Conservation (phyloP, 352 stramenopile genomes). For the Halophytophthora polymorphica region DNA sequence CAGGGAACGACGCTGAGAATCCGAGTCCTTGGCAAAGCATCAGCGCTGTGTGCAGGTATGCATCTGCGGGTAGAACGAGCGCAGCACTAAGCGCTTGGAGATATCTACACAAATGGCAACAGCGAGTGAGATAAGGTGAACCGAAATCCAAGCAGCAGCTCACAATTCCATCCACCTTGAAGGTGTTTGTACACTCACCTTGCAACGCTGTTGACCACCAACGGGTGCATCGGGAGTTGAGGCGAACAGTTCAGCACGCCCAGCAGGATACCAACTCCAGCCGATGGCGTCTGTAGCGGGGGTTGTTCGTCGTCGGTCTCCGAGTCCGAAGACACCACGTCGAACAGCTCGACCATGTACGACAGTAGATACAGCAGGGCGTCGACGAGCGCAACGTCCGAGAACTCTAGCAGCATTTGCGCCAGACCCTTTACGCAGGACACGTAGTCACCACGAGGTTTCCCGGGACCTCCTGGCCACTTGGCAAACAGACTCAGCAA, state of each 20-base stretch:
- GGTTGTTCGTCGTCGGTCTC: slow-evolving; percentile 44
- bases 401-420: slow-evolving; percentile 42
- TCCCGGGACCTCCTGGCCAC: slow-evolving; percentile 49
- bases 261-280: slow-evolving; percentile 57
- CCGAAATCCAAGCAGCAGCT: neutral
- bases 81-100: slow-evolving; percentile 53
- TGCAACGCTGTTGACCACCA: slow-evolving; percentile 54
- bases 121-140: slow-evolving; percentile 7
- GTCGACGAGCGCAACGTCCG: slow-evolving; percentile 58
- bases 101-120: slow-evolving; percentile 38
- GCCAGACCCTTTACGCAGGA: slow-evolving; percentile 63
- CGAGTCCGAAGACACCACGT: slow-evolving; percentile 75
- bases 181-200: no score
- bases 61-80: slow-evolving; percentile 44
- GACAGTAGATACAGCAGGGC: slow-evolving; percentile 73
- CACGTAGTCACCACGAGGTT: slow-evolving; percentile 33
- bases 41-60: slow-evolving; percentile 41
- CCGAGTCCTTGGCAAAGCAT: slow-evolving; percentile 50
- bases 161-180: no score
- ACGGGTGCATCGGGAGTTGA: slow-evolving; percentile 49
- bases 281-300: slow-evolving; percentile 21
- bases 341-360: slow-evolving; percentile 77
- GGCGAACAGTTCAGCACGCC: slow-evolving; percentile 41
- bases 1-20: slow-evolving; percentile 36
- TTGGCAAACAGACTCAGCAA: slow-evolving; percentile 79